Base-by-base conservation (phyloP, 257 asterid genomes). In the Ophiorrhiza pumila region DNA sequence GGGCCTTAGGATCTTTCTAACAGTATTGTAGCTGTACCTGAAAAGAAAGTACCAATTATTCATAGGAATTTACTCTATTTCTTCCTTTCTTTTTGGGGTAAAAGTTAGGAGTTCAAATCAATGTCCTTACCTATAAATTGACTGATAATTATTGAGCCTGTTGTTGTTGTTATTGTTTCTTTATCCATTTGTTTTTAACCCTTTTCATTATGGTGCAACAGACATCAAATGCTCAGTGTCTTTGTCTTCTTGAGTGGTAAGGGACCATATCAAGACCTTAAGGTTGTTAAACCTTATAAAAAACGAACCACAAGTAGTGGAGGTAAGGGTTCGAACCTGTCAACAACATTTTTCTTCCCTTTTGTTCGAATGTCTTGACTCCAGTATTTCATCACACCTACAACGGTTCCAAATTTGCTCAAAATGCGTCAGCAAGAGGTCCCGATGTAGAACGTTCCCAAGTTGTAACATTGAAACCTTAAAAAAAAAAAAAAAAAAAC, bases 1-100 rank as follows among this genome's bases (percentile, higher is more conserved):
- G 59, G 68, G 75, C 53, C 75, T 58, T 58, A 45, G 47, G 29
- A 20, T 42, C 49, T 45, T 58, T 58, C 22, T 43, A 58, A 41
- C 58, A 69, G 27, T 35, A 53, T 25, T 45, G 31, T 34, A 39
- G 49, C 41, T 53, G 32, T 68, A 34, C 25, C 34, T 35, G 7
- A 25, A 4, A 4, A 41, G 27, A 71, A 50, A 47, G 43, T n/a
- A 56, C 62, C 69, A 45, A 60, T 46, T 12, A 72, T 71, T 45
- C 55, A 46, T 63, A 35, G 43, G 22, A 20, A 23, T 41, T 15
- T 53, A 18, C 65, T 42, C 15, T 69, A 27, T 25, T 42, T n/a
- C 7, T 4, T 9, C 10, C 22, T 25, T 42, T n/a, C 8, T 10
- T 9, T 9, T 32, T 53, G 6, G 5, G 1, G 41, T 68, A 9